phyloP scores from a whole-genome alignment of 257 asterid species.

The Thymus mandschuricus region DNA sequence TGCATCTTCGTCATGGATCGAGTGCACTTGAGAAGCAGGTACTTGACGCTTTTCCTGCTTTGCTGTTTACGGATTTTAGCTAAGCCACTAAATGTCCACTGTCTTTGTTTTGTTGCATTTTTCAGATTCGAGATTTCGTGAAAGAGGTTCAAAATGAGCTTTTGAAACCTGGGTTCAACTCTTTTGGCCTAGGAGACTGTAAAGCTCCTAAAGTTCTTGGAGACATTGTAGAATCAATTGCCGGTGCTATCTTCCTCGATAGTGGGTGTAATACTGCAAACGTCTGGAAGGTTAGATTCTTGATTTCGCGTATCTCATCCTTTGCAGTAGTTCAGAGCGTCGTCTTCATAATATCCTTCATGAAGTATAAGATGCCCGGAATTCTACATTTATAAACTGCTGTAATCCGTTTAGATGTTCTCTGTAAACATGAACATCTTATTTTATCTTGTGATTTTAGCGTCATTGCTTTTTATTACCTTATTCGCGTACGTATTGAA shows the following conservation, averaged over 20 bases:
- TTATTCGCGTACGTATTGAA: slow-evolving; percentile 8
- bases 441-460: background rate
- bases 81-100: slow-evolving; percentile 15
- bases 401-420: slow-evolving; percentile 4
- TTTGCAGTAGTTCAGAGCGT: background rate
- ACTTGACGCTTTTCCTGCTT: slow-evolving; percentile 9
- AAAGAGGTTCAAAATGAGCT: slow-evolving; percentile 78
- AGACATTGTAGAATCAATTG: slow-evolving; percentile 95
- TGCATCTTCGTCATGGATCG: slow-evolving; percentile 97
- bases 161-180: slow-evolving; percentile 82
- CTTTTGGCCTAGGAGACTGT: slow-evolving; percentile 98
- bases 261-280: slow-evolving; percentile 72
- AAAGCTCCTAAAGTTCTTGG: slow-evolving; percentile 99
- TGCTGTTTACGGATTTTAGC: slow-evolving; percentile 7
- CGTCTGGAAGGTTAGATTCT: slow-evolving; percentile 84
- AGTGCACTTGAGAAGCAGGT: slow-evolving; percentile 98
- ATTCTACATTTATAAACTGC: background rate
- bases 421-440: background rate
- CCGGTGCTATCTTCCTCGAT: slow-evolving; percentile 98
- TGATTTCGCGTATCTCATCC: slow-evolving; percentile 14
- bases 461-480: background rate
- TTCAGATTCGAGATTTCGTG: slow-evolving; percentile 92
- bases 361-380: background rate
- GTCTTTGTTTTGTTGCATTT: slow-evolving; percentile 3
- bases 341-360: background rate